A percentile compares a stretch with the other conserved stretches of the same genome.
Evolutionary conservation across 306 rosid species (phyloP).

Genomic region (Psophocarpus tetragonolobus): DNA sequence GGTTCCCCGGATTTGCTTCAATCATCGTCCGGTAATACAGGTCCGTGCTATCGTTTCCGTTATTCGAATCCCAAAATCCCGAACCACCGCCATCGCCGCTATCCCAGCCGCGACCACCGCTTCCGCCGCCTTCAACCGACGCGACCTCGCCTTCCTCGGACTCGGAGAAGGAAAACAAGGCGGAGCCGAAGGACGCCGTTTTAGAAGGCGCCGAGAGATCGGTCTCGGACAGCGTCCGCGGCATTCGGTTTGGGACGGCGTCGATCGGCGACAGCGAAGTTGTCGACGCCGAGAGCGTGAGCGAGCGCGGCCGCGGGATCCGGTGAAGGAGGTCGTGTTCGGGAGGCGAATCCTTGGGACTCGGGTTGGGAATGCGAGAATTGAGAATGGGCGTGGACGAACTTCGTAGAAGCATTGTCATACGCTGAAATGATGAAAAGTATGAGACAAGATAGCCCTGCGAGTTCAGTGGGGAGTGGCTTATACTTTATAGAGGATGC

Average conservation of each 20-base stretch:
- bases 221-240: slow-evolving; percentile 53
- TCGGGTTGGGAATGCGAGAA: slow-evolving; percentile 43
- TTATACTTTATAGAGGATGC: no score
- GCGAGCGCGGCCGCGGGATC: slow-evolving; percentile 43
- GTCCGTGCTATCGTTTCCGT: slow-evolving; percentile 52
- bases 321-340: slow-evolving; percentile 47
- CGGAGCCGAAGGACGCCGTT: slow-evolving; percentile 48
- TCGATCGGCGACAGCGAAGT: slow-evolving; percentile 32
- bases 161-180: slow-evolving; percentile 48
- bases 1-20: slow-evolving; percentile 71
- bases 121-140: slow-evolving; percentile 23
- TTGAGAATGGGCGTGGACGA: slow-evolving; percentile 58
- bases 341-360: slow-evolving; percentile 34
- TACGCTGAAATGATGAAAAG: not conserved
- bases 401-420: slow-evolving; percentile 57
- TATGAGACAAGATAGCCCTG: no score
- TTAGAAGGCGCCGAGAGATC: slow-evolving; percentile 47
- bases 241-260: slow-evolving; percentile 35
- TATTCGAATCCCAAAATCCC: slow-evolving; percentile 57
- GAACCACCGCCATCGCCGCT: slow-evolving; percentile 54
- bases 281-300: slow-evolving; percentile 39
- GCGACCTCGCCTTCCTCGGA: slow-evolving; percentile 36
- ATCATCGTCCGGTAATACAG: slow-evolving; percentile 66
- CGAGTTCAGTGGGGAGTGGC: no score
- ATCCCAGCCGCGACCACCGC: slow-evolving; percentile 52